Evolutionary conservation across 176 grass and related monocot genomes (phyloP), one percentile per base, ranked within the genome.

Genomic region (Bolboschoenus planiculmis): DNA sequence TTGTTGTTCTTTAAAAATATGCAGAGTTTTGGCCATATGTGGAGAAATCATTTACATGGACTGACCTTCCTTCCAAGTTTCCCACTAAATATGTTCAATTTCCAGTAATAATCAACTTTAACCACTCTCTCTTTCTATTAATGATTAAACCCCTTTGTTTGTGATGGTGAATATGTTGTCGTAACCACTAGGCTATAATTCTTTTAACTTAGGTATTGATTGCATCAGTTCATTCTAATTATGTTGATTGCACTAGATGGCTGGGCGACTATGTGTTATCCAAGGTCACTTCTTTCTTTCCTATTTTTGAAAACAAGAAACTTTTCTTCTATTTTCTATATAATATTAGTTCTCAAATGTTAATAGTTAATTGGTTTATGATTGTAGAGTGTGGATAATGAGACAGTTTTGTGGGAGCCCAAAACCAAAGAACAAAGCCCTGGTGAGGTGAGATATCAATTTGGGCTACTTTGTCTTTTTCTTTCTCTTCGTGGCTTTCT

Each of bases 1-100:
- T 54, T 83, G 23, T 44, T 82, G 15, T 34, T 46, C 20, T 39
- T 81, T n/a, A n/a, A n/a, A 84, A 18, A 18, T 83, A 35, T 87
- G 50, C 79, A 98, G 92, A 98, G 80, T 95, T 95, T 83, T 95
- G 92, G 96, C 84, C 91, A 80, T 98, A 98, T 84, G 90, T 98
- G 85, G 96, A 98, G 53, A 95, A 95, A 67, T 98, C 92, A 56
- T 98, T 93, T 88, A 91, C 95, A 82, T 98, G 95, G 95, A 98
- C 87, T 77, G 92, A 98, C 55, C 82, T 90, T 85, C 89, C 95
- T 88, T 93, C 95, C 50, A 98, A 93, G 81, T 98, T 98, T 80
- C 95, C 95, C 30, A 98, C 95, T 39, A 98, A 98, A 95, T 95
- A 93, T 93, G 90, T 93, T 33, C 96, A 99, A 5, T 95, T 93